Conservation (phyloP, 257 asterid genomes). For the Nicotiana knightiana region DNA sequence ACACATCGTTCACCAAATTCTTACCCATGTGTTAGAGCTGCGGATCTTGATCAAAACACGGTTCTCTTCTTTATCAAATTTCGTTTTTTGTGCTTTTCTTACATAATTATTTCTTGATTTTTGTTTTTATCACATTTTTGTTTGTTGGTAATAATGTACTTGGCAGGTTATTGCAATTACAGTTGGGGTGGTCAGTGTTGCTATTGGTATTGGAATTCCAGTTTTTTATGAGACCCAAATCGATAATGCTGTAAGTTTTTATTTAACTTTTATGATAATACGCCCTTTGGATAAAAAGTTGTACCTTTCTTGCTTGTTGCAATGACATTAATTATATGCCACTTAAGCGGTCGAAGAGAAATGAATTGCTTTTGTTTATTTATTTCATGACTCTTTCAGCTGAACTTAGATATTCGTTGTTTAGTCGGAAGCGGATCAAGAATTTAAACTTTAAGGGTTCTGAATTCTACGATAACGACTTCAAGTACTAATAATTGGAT, state of each 20-base stretch:
- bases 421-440: background rate
- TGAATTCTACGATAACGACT: too few relatives aligned
- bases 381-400: background rate
- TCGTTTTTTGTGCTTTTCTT: background rate
- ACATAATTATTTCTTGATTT: background rate
- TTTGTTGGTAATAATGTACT: background rate
- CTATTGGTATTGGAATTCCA: constrained; percentile 90
- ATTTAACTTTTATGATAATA: background rate
- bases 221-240: constrained; percentile 84
- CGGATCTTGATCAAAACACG: constrained; percentile 90
- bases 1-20: constrained; percentile 36
- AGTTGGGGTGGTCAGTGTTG: constrained; percentile 78
- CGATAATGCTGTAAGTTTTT: constrained; percentile 62
- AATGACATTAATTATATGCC: background rate
- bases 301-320: background rate
- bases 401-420: background rate
- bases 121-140: background rate
- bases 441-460: too few relatives aligned
- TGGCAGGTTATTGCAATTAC: constrained; percentile 71
- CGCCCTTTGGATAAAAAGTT: background rate
- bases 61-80: constrained; percentile 21
- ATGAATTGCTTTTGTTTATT: background rate
- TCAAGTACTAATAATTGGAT: too few relatives aligned
- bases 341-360: background rate
- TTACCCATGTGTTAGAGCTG: constrained; percentile 69